A percentile compares a stretch with the other conserved stretches of the same genome.
Evolutionary conservation across 139 green algal species (phyloP).

Genomic region (Chlorella sp.): DNA sequence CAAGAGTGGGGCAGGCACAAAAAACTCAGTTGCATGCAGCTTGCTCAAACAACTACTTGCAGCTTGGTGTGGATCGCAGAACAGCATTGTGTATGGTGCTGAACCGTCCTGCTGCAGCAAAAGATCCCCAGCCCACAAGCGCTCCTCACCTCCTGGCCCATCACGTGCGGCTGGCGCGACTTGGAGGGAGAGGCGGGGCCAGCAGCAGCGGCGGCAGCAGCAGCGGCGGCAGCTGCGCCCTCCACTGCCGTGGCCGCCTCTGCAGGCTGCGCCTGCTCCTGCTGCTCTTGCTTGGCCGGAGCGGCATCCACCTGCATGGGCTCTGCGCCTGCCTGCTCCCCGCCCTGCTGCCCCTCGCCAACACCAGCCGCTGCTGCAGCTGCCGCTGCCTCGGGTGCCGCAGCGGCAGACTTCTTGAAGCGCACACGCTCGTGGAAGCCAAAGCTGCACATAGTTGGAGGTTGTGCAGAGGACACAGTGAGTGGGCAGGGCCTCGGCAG

Average conservation of each 20-base stretch:
- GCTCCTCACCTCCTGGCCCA: background rate
- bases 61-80: too few relatives aligned
- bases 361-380: too few relatives aligned
- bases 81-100: too few relatives aligned
- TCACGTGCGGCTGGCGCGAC: background rate
- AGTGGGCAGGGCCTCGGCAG: too few relatives aligned
- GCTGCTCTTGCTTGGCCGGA: background rate
- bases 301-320: background rate
- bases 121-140: background rate
- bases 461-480: too few relatives aligned
- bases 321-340: background rate
- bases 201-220: background rate
- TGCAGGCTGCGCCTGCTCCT: background rate
- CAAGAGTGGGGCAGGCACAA: too few relatives aligned
- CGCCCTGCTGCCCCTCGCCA: background rate
- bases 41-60: too few relatives aligned
- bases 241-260: background rate
- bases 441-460: background rate
- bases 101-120: too few relatives aligned
- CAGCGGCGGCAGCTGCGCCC: background rate
- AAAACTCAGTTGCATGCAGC: too few relatives aligned
- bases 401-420: background rate
- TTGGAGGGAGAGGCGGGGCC: background rate
- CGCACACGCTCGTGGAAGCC: background rate
- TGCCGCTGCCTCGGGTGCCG: too few relatives aligned